Percentiles rank a stretch among this genome's conserved stretches.
phyloP scores from a whole-genome alignment of 352 stramenopile species.

The Phytopythium litorale region DNA sequence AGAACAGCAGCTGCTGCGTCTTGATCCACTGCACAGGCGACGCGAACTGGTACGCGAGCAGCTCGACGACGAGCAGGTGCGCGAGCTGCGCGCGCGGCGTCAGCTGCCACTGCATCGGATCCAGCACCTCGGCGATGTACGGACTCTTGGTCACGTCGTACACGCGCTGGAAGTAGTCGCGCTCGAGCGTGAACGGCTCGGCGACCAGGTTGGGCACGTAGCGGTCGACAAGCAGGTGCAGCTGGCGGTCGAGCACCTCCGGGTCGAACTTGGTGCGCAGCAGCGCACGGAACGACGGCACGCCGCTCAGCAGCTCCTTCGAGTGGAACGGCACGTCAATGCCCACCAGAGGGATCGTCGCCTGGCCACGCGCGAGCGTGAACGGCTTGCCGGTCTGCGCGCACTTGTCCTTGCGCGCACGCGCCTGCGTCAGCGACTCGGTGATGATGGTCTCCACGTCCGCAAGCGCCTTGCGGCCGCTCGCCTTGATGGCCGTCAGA shows the following conservation, averaged over 20 bases:
- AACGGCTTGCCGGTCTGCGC: slow-evolving; percentile 53
- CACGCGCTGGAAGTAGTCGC: slow-evolving; percentile 73
- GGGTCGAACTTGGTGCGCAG: slow-evolving; percentile 69
- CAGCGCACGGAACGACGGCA: slow-evolving; percentile 75
- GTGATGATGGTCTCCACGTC: slow-evolving; percentile 51
- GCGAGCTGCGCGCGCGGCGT: slow-evolving; percentile 64
- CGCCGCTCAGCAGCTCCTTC: slow-evolving; percentile 70
- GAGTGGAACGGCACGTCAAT: slow-evolving; percentile 92
- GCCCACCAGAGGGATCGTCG: slow-evolving; percentile 85
- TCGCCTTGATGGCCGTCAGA: slow-evolving; percentile 43
- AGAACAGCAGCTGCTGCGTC: slow-evolving; percentile 78
- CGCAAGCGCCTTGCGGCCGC: slow-evolving; percentile 39
- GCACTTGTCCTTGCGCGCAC: slow-evolving; percentile 55
- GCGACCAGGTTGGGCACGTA: slow-evolving; percentile 89
- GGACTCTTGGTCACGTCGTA: slow-evolving; percentile 69
- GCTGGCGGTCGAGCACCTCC: slow-evolving; percentile 59
- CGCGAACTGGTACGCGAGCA: slow-evolving; percentile 88
- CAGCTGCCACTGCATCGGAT: slow-evolving; percentile 68
- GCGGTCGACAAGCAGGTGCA: slow-evolving; percentile 61
- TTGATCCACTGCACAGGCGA: slow-evolving; percentile 90
- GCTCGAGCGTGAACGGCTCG: slow-evolving; percentile 72
- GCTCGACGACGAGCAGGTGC: slow-evolving; percentile 78
- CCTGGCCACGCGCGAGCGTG: slow-evolving; percentile 49
- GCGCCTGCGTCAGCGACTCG: slow-evolving; percentile 53
- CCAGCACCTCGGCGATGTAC: slow-evolving; percentile 57